Evolutionary conservation across 2,329 filamentous ascomycete genomes (phyloP).

Genomic region (Sarocladiaceae sp.): DNA sequence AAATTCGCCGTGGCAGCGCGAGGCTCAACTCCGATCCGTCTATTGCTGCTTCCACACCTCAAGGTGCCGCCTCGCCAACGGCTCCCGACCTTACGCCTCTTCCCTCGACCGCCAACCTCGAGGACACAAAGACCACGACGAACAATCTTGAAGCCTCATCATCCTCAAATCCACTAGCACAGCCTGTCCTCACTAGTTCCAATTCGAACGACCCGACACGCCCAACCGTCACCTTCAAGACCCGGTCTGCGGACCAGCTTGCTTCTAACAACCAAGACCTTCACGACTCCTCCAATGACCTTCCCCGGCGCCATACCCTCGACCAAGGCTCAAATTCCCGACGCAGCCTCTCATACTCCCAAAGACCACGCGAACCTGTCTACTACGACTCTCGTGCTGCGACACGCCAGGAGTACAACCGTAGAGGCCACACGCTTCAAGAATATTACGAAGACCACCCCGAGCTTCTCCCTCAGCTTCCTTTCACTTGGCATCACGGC

Average conservation of each 20-base stretch:
- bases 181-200: neutral
- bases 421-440: constrained; percentile 29
- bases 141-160: neutral
- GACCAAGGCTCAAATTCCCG: constrained; percentile 15
- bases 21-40: constrained; percentile 11
- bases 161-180: too few relatives aligned
- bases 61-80: neutral
- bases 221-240: constrained; percentile 4
- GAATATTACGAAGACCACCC: constrained; percentile 37
- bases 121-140: neutral
- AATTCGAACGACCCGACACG: neutral
- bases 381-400: constrained; percentile 37
- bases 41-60: neutral
- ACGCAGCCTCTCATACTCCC: constrained; percentile 30
- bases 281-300: neutral
- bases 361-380: constrained; percentile 26
- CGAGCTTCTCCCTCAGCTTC: constrained; percentile 32
- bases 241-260: constrained; percentile 9
- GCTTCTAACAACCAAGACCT: neutral
- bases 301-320: neutral
- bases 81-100: neutral
- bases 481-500: constrained; percentile 37
- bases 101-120: neutral
- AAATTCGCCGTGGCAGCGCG: constrained; percentile 10
- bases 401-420: constrained; percentile 28